phyloP scores from a whole-genome alignment of 371 early-diverging fungal species.

The Mucor velutinosus region DNA sequence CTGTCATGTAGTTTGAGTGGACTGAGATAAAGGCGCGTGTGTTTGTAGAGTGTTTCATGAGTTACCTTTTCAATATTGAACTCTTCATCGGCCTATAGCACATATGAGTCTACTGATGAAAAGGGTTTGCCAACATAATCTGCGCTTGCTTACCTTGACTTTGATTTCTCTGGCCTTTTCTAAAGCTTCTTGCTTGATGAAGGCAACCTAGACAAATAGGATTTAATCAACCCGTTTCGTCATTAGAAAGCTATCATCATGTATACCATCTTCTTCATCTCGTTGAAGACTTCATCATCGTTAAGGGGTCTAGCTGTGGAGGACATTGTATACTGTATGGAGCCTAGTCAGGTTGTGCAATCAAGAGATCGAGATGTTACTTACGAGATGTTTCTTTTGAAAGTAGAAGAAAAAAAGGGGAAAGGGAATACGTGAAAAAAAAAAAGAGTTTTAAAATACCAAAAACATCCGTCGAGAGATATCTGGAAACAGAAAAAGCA shows the following conservation, averaged over 20 bases:
- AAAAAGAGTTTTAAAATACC: not conserved
- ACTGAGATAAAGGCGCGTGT: not conserved
- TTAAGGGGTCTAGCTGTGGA: slow-evolving; percentile 70
- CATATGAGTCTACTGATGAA: not conserved
- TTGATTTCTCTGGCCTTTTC: slow-evolving; percentile 98
- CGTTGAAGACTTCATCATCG: slow-evolving; percentile 89
- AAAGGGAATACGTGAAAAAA: not conserved
- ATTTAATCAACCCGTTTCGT: not conserved
- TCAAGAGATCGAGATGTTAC: not conserved
- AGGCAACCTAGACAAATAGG: slow-evolving; percentile 65
- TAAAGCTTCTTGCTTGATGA: slow-evolving; percentile 97
- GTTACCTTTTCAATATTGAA: slow-evolving; percentile 97
- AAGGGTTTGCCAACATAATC: not conserved
- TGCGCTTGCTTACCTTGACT: slow-evolving; percentile 74
- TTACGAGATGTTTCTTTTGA: not conserved
- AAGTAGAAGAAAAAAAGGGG: not conserved
- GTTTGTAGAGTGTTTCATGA: slow-evolving; percentile 4
- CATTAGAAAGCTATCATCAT: not conserved
- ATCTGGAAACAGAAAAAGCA: not conserved
- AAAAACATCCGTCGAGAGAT: not conserved
- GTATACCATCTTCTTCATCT: slow-evolving; percentile 87
- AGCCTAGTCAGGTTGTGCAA: not conserved
- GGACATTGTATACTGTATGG: slow-evolving; percentile 29
- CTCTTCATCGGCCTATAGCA: slow-evolving; percentile 91
- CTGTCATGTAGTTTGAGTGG: slow-evolving; percentile 30